Conservation (phyloP, 371 early-diverging fungal genomes). For the Mucor piriformis region DNA sequence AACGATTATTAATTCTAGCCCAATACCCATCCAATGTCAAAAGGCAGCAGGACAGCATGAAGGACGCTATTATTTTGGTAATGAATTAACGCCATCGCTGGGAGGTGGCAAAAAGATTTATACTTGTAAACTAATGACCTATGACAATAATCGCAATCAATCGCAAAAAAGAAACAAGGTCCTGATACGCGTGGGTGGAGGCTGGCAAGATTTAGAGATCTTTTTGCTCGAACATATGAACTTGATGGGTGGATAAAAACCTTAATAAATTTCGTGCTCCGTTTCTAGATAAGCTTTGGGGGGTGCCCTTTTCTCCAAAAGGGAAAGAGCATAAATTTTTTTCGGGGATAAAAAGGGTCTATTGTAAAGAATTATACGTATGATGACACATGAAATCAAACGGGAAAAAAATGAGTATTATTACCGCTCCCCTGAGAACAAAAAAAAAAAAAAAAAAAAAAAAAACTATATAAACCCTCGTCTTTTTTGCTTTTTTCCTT, state of each 20-base stretch:
- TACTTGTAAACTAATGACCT: slow-evolving; percentile 50
- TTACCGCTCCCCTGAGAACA: neutral
- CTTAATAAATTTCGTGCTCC: neutral
- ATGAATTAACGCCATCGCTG: slow-evolving; percentile 44
- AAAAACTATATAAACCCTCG: neutral
- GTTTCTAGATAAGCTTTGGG: slow-evolving; percentile 1
- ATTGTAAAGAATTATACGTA: slow-evolving; percentile 2
- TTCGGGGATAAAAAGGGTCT: neutral
- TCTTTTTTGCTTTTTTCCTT: slow-evolving; percentile 13
- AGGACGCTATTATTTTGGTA: slow-evolving; percentile 66
- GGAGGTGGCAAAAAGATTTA: slow-evolving; percentile 50
- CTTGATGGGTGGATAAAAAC: slow-evolving; percentile 32
- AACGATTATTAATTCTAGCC: slow-evolving; percentile 53
- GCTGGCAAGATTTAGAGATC: slow-evolving; percentile 68
- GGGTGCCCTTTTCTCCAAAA: neutral
- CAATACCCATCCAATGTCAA: slow-evolving; percentile 51
- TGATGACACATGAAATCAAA: slow-evolving; percentile 31
- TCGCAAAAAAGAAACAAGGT: slow-evolving; percentile 50
- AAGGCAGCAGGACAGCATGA: slow-evolving; percentile 38
- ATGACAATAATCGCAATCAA: slow-evolving; percentile 24
- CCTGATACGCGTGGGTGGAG: slow-evolving; percentile 64
- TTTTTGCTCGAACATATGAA: slow-evolving; percentile 61
- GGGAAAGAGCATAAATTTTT: neutral
- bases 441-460: slow-evolving; percentile 9
- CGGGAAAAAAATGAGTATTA: neutral